phyloP scores from a whole-genome alignment of 768 basidiomycete species.

The Megacollybia marginata region DNA sequence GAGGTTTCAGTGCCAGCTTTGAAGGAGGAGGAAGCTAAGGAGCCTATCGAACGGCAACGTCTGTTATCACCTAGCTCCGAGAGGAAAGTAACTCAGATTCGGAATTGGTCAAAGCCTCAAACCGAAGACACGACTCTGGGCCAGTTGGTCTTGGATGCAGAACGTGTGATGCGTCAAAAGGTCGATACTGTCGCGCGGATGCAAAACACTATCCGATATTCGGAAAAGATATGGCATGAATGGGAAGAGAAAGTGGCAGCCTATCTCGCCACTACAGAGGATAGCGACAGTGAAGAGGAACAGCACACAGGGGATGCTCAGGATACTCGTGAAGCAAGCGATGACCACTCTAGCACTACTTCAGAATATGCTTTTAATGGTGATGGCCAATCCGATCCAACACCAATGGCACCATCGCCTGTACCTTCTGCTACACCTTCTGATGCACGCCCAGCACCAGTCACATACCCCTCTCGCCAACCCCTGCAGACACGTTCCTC shows the following conservation, averaged over 20 bases:
- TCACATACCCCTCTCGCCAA: slow-evolving; percentile 28
- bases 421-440: slow-evolving; percentile 21
- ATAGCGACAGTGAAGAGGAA: slow-evolving; percentile 44
- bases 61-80: slow-evolving; percentile 88
- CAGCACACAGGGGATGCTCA: slow-evolving; percentile 20
- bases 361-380: slow-evolving; percentile 57
- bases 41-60: slow-evolving; percentile 89
- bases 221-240: slow-evolving; percentile 94
- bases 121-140: slow-evolving; percentile 81
- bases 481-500: slow-evolving; percentile 72
- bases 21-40: slow-evolving; percentile 85
- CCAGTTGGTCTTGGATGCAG: slow-evolving; percentile 80
- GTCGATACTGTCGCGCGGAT: slow-evolving; percentile 91
- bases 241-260: slow-evolving; percentile 88
- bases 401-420: slow-evolving; percentile 57
- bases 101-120: slow-evolving; percentile 79
- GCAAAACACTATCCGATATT: slow-evolving; percentile 95
- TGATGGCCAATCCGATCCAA: slow-evolving; percentile 44
- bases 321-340: slow-evolving; percentile 22
- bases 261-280: slow-evolving; percentile 48
- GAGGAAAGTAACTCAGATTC: slow-evolving; percentile 73
- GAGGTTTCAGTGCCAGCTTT: slow-evolving; percentile 84
- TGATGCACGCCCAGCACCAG: slow-evolving; percentile 19
- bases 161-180: slow-evolving; percentile 87
- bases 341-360: slow-evolving; percentile 54